Conservation (phyloP, 106 monocot genomes). For the Narthecium ossifragum region DNA sequence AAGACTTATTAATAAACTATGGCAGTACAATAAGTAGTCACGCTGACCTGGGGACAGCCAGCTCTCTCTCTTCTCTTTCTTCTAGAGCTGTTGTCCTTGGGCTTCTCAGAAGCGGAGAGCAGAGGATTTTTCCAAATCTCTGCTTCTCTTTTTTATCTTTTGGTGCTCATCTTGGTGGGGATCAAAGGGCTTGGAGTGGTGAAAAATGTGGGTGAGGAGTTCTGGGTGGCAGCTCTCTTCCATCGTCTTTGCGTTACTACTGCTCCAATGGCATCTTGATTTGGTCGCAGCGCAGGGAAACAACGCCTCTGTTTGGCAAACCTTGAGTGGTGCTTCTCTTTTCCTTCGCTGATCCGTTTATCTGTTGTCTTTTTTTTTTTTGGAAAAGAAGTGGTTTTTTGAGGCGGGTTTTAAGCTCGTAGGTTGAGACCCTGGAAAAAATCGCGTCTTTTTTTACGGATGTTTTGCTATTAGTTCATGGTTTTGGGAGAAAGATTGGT, state of each 20-base stretch:
- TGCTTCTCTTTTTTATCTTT: not conserved
- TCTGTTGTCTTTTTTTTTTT: not conserved
- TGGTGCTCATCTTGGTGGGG: not conserved
- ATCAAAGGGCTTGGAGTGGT: too few species aligned
- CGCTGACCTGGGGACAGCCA: too few species aligned
- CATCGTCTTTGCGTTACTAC: constrained; percentile 5
- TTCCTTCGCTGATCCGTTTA: not conserved
- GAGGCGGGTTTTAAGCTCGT: not conserved
- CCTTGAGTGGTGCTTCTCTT: constrained; percentile 20
- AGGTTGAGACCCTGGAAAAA: not conserved
- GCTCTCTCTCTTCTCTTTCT: too few species aligned
- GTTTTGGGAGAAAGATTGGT: not conserved
- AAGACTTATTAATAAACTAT: too few species aligned
- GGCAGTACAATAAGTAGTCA: too few species aligned
- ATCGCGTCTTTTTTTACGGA: not conserved
- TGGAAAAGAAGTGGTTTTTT: not conserved
- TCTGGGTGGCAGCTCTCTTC: not conserved
- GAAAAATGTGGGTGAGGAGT: not conserved
- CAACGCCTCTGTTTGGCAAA: constrained; percentile 17
- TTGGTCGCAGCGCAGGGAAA: constrained; percentile 13
- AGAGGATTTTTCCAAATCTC: too few species aligned
- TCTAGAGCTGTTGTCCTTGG: too few species aligned
- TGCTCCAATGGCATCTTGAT: constrained; percentile 2
- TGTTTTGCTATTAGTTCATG: not conserved
- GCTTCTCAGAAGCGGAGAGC: too few species aligned